Conservation (phyloP, 441 rosid genomes). For the Isatis lusitanica region DNA sequence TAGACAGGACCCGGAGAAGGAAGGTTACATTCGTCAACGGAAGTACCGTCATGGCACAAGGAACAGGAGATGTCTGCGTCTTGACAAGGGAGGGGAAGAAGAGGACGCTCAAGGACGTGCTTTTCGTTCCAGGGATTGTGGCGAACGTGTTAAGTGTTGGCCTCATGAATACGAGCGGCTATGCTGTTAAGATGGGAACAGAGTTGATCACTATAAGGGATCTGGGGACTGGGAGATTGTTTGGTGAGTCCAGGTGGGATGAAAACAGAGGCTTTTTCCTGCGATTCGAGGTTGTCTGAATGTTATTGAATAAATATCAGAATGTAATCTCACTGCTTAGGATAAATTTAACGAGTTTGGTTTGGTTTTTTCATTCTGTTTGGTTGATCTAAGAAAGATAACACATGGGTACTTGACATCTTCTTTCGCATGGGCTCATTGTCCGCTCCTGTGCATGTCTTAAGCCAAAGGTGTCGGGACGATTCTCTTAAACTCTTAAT, state of each 20-base stretch:
- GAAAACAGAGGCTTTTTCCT: background rate
- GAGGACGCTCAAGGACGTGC: slow-evolving; percentile 2
- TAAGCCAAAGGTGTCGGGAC: too few species aligned
- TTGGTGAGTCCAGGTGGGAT: background rate
- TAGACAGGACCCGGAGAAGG: background rate
- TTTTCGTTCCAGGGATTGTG: slow-evolving; percentile 2
- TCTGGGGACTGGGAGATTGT: background rate
- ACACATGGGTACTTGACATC: too few species aligned
- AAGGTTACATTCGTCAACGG: background rate
- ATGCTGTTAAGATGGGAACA: background rate
- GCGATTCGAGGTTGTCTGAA: background rate
- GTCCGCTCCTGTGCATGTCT: too few species aligned
- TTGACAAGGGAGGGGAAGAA: background rate
- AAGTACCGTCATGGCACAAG: background rate
- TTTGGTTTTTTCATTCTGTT: too few species aligned
- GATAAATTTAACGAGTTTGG: too few species aligned
- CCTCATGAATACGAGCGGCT: background rate
- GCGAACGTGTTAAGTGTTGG: slow-evolving; percentile 15
- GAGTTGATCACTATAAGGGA: background rate
- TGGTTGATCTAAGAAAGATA: too few species aligned
- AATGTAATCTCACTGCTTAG: background rate
- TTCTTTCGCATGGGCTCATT: too few species aligned
- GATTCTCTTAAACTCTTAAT: background rate
- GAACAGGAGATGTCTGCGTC: background rate
- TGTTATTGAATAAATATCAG: background rate